Evolutionary conservation across 169 alveolate species (phyloP), one percentile per base, ranked within the genome.

Genomic region (Eimeria praecox): DNA sequence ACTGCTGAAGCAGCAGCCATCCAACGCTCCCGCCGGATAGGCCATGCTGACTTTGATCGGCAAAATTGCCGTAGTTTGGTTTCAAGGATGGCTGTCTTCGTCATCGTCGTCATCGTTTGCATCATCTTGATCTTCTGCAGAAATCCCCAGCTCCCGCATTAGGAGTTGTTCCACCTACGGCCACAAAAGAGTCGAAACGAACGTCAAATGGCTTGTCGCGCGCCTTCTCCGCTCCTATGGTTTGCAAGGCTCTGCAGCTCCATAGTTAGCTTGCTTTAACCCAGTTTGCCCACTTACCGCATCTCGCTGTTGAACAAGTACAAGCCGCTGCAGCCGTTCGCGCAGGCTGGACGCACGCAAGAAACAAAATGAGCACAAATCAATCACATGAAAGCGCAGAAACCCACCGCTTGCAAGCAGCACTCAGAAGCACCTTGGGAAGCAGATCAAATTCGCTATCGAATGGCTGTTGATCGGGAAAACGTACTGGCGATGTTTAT

Each of bases 121-220:
- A 86, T 86, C 93, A 18, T 86, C 93, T 59, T 35, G 93, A 22
- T 62, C 93, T 46, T 86, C 93, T 33, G 93, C 30, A 30, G 77
- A 56, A 86, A 86, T 80, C 77, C 93, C 93, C 69, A 86, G n/a
- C 59, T 86, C 93, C 38, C 93, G 93, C 93, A 86, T 86, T 20
- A 86, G 40, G 1, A 86, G 93, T 16, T 86, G 93, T 18, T 86
- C 93, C 80, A 86, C 93, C 93, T 86, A 49, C 40, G 64, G 44
- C 20, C 52, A 30, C 69, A 83, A 33, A 12, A 35, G 33, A 44
- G 54, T 49, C 38, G 89, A 22, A 44, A 49, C 10, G 0, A 0
- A 54, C 33, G 10, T 35, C 0, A 2, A 20, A 75, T 3, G 3
- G 56, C 40, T 33, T 49, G 56, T 49, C 12, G 56, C 56, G 56